Conservation (phyloP, 495 filamentous ascomycete species). For the Staphylotrichum longicolle region DNA sequence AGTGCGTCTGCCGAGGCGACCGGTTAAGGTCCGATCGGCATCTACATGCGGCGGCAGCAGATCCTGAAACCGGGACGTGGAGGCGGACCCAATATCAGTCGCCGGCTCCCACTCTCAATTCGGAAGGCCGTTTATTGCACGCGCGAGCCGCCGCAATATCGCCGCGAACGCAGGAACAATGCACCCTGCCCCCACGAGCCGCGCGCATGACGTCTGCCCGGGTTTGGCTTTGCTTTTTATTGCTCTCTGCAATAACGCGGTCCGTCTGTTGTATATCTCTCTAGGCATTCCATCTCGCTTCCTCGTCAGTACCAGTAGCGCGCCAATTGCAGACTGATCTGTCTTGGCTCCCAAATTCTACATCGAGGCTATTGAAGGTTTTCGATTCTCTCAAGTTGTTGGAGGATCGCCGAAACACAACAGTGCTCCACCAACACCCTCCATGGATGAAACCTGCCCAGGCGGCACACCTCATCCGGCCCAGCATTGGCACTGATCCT, state of each 20-base stretch:
- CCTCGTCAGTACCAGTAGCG: background rate
- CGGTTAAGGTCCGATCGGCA: slow-evolving; percentile 12
- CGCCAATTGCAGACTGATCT: background rate
- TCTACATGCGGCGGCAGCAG: background rate
- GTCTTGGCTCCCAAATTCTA: too few relatives aligned
- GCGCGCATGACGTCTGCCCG: slow-evolving; percentile 4
- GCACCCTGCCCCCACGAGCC: background rate
- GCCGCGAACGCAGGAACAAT: slow-evolving; percentile 2
- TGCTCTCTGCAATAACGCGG: too few relatives aligned
- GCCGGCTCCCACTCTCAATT: slow-evolving; percentile 3
- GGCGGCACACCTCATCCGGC: too few relatives aligned
- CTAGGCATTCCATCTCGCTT: background rate
- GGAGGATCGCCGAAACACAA: too few relatives aligned
- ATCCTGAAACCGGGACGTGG: slow-evolving; percentile 8
- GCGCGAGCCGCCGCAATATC: slow-evolving; percentile 4
- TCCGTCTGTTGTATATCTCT: background rate
- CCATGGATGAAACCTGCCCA: too few relatives aligned
- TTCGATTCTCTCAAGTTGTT: too few relatives aligned
- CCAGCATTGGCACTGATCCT: too few relatives aligned
- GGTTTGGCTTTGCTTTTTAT: background rate
- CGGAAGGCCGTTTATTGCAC: slow-evolving; percentile 7
- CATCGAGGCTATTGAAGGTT: too few relatives aligned
- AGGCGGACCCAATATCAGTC: slow-evolving; percentile 5
- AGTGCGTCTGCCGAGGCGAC: slow-evolving; percentile 3
- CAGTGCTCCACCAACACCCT: too few relatives aligned